Evolutionary conservation across 2,329 filamentous ascomycete genomes (phyloP), one percentile per base, ranked within the genome.

Genomic region (Aureobasidium melanogenum): DNA sequence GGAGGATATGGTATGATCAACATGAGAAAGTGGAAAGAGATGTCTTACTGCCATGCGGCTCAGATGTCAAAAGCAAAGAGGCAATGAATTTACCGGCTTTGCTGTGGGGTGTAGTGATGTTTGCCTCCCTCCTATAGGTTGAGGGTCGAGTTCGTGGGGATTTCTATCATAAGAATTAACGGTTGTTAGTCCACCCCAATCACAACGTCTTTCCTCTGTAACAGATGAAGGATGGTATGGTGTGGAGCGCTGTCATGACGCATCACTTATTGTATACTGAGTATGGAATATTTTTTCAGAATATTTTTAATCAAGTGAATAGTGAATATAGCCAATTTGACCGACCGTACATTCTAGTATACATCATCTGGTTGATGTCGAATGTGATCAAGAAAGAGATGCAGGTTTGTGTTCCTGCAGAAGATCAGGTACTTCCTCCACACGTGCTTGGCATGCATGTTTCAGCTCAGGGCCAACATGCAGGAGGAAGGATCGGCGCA

Each of bases 1-100:
- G 24, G 34, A 48, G 44, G 8, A 58, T 36, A 32, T 36, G 56
- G 44, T 41, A 50, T 59, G 56, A 59, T 59, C 44, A 26, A 24
- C 56, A 50, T 12, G 32, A 39, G 30, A 17, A 59, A 26, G 39
- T 32, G 34, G 32, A 17, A 59, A 26, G n/a, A 9, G 10, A n/a
- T 59, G 56, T 59, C 56, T 59, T 59, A 41, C 32, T 39, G 54
- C 54, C 54, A 58, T 58, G 54, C 41, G 54, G 41, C 54, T 58
- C 32, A 24, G 5, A 36, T 58, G 54, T 58, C 54, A 58, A 58
- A 58, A 58, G 54, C 54, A 58, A 58, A 47, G 32, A 36, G 54
- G 28, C 54, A 58, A 47, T 47, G 24, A 22, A 47, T n/a, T n/a
- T 26, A 36, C 30, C 44, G 44, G 54, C 15, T 22, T 32, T 47